Conservation (phyloP, 202 grass and related monocot genomes). For the Zizania palustris region DNA sequence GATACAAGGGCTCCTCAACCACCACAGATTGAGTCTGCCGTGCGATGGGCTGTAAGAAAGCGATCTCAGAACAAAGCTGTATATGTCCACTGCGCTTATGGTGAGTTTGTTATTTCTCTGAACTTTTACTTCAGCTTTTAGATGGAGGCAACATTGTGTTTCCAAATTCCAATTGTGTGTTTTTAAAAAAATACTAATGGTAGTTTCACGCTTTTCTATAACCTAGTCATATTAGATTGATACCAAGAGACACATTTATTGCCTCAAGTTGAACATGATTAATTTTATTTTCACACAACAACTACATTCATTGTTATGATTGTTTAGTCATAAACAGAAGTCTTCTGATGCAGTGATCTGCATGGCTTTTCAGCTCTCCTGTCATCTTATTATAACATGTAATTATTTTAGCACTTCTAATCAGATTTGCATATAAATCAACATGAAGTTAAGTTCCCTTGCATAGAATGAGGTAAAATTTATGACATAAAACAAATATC, state of each 20-base stretch:
- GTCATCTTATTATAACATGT: background rate
- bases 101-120: conserved; percentile 51
- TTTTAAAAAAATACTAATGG: conserved; percentile 11
- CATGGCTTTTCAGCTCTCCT: background rate
- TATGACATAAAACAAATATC: background rate
- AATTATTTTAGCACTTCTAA: conserved; percentile 18
- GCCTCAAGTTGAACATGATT: conserved; percentile 8
- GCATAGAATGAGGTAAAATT: background rate
- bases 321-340: background rate
- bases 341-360: background rate
- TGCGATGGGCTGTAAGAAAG: conserved; percentile 73
- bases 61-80: conserved; percentile 65
- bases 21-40: conserved; percentile 71
- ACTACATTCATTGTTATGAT: background rate
- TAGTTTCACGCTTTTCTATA: conserved; percentile 20
- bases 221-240: conserved; percentile 20
- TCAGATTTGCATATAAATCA: background rate
- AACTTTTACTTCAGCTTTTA: conserved; percentile 22
- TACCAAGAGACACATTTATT: conserved; percentile 30
- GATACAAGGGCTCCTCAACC: conserved; percentile 81
- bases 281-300: background rate
- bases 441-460: conserved; percentile 16
- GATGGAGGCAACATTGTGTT: conserved; percentile 15
- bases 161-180: background rate
- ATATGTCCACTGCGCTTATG: conserved; percentile 92